Base-by-base conservation (phyloP, 2,329 filamentous ascomycete species). In the Knufia petricola region DNA sequence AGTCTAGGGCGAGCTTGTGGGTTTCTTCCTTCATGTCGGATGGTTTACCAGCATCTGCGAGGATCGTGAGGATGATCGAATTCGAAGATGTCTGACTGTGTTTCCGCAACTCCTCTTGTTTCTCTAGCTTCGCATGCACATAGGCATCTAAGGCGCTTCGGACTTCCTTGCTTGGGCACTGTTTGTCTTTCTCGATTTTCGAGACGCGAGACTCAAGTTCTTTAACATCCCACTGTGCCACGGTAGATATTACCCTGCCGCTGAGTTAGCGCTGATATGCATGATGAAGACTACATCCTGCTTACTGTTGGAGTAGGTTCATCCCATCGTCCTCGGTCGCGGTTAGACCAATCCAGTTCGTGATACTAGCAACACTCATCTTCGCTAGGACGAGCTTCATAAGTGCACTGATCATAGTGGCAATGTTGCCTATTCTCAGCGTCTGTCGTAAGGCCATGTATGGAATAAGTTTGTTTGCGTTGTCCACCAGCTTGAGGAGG, bases 401-500 rank as follows among this genome's bases (percentile, higher is more conserved):
- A 74, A 90, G 81, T 50, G 75, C 85, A 59, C 76, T 84, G 49
- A 90, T 81, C 85, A 92, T 89, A 17, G 80, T 84, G 1, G 85
- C 85, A 0, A 85, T 85, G 61, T 90, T 92, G 4, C 85, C 83
- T 12, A 89, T 74, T 34, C 79, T 78, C 3, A 92, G 68, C 0
- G 84, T 87, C 62, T 89, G 84, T 51, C 81, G 76, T 44, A 89
- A 73, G 54, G 87, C 69, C 36, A 76, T 73, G 61, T 88, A 90
- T 0, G 85, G 85, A 0, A 87, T 67, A 49, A 89, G 69, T 48
- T 75, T 78, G 63, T 89, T 81, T 9, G 82, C 73, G 54, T 78
- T 85, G 49, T 83, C 80, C 24, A 87, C 66, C 32, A 89, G 74
- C 50, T 82, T 82, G 17, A 87, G 68, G 21, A 90, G 67, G 53